phyloP scores from a whole-genome alignment of 2,329 filamentous ascomycete species.

The Spiromastix sp. region DNA sequence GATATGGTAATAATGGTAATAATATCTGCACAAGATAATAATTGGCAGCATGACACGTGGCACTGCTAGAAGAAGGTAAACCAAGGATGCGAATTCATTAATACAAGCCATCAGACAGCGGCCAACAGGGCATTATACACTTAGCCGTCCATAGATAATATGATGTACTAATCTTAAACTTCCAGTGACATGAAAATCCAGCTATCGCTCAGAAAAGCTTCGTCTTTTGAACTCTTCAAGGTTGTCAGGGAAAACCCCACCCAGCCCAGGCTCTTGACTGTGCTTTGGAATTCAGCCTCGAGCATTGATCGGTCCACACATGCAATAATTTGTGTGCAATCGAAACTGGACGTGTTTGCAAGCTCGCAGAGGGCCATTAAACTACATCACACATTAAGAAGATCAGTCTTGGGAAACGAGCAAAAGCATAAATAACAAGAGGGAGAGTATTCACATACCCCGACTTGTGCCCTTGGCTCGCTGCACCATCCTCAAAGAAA shows the following conservation, averaged over 20 bases:
- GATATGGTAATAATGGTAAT: no score
- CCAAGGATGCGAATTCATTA: no score
- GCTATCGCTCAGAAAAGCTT: constrained; percentile 58
- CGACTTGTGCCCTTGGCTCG: constrained; percentile 72
- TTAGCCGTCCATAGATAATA: no score
- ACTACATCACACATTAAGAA: constrained; percentile 32
- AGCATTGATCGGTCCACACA: constrained; percentile 66
- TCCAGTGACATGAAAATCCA: constrained; percentile 91
- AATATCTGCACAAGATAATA: no score
- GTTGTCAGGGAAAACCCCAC: constrained; percentile 81
- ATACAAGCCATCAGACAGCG: no score
- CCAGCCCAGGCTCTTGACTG: constrained; percentile 81
- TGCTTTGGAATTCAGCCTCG: constrained; percentile 50
- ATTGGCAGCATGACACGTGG: no score
- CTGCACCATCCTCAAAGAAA: constrained; percentile 65
- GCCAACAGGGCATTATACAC: no score
- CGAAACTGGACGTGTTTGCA: constrained; percentile 59
- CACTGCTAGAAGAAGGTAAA: no score
- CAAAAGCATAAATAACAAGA: not conserved
- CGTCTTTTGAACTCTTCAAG: constrained; percentile 51
- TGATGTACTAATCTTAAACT: no score
- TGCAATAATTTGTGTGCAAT: constrained; percentile 66
- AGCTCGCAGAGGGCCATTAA: constrained; percentile 87
- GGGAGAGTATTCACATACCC: constrained; percentile 49
- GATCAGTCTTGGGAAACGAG: not conserved